These are phyloP conservation scores for Suhomyces bribrorum DNA, from an alignment of 1,139 yeast species.

Conservation along the genomic window DNA sequence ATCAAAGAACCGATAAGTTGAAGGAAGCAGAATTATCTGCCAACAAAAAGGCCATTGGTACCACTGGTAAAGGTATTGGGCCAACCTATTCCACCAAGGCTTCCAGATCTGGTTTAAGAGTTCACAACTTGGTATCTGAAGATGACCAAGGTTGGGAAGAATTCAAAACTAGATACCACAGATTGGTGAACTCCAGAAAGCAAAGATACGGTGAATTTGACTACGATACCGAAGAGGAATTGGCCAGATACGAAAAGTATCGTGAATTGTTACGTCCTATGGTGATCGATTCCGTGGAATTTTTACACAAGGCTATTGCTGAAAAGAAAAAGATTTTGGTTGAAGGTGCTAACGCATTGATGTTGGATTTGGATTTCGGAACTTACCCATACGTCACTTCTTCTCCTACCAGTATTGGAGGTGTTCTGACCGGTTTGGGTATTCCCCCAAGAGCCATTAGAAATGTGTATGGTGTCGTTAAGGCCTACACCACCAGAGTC, in stretches of 20 bases:
- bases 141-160: slow-evolving; percentile 93
- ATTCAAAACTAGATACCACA: slow-evolving; percentile 74
- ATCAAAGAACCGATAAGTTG: slow-evolving; percentile 92
- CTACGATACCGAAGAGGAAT: slow-evolving; percentile 79
- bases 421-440: slow-evolving; percentile 96
- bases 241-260: slow-evolving; percentile 71
- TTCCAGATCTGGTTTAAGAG: slow-evolving; percentile 93
- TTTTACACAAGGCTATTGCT: slow-evolving; percentile 81
- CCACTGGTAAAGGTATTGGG: slow-evolving; percentile 99
- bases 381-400: slow-evolving; percentile 98
- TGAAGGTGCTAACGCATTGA: slow-evolving; percentile 98
- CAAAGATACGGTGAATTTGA: slow-evolving; percentile 93
- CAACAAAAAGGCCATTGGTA: slow-evolving; percentile 90
- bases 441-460: slow-evolving; percentile 82
- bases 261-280: slow-evolving; percentile 79
- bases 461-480: slow-evolving; percentile 91
- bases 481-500: slow-evolving; percentile 97
- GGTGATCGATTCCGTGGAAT: slow-evolving; percentile 89
- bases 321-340: slow-evolving; percentile 83
- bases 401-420: slow-evolving; percentile 94
- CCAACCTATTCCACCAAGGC: slow-evolving; percentile 98
- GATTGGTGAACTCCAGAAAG: slow-evolving; percentile 76
- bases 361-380: slow-evolving; percentile 97
- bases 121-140: slow-evolving; percentile 89
- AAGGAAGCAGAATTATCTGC: slow-evolving; percentile 87